A percentile compares a stretch with the other conserved stretches of the same genome.
These are phyloP conservation scores for Phaeomoniella chlamydospora DNA, from an alignment of 2,329 filamentous ascomycete species.

Conservation along the genomic window DNA sequence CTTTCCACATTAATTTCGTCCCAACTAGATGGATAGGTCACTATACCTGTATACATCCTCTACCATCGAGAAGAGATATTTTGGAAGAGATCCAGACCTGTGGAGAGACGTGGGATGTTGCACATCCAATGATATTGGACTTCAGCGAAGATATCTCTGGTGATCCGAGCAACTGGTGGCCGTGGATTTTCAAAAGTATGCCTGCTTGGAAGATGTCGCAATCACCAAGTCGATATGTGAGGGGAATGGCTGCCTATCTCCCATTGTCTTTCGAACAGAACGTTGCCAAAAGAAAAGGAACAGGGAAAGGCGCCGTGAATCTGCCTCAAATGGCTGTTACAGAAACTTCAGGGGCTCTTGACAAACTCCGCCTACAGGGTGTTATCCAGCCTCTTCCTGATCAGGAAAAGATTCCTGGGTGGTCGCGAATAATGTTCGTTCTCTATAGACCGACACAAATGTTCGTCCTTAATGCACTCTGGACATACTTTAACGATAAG, in stretches of 20 bases:
- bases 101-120: slow-evolving; percentile 15
- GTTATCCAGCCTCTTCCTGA: slow-evolving; percentile 17
- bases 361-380: slow-evolving; percentile 16
- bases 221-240: slow-evolving; percentile 4
- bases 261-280: slow-evolving; percentile 1
- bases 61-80: slow-evolving; percentile 10
- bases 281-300: not conserved
- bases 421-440: slow-evolving; percentile 21
- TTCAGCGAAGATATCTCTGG: slow-evolving; percentile 6
- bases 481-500: not conserved
- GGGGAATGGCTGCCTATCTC: slow-evolving; percentile 10
- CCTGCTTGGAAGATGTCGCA: slow-evolving; percentile 8
- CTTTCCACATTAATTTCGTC: slow-evolving; percentile 2
- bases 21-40: slow-evolving; percentile 9
- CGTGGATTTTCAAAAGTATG: slow-evolving; percentile 8
- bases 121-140: slow-evolving; percentile 10
- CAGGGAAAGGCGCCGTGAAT: not conserved
- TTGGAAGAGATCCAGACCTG: slow-evolving; percentile 19
- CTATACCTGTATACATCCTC: slow-evolving; percentile 20
- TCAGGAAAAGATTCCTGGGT: slow-evolving; percentile 18
- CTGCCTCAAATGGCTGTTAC: not conserved
- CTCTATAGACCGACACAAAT: slow-evolving; percentile 14
- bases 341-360: not conserved
- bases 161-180: slow-evolving; percentile 6
- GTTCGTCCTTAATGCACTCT: slow-evolving; percentile 1